phyloP scores from a whole-genome alignment of 192 early-diverging fungal genomes.

The Backusella parvicylindrica region DNA sequence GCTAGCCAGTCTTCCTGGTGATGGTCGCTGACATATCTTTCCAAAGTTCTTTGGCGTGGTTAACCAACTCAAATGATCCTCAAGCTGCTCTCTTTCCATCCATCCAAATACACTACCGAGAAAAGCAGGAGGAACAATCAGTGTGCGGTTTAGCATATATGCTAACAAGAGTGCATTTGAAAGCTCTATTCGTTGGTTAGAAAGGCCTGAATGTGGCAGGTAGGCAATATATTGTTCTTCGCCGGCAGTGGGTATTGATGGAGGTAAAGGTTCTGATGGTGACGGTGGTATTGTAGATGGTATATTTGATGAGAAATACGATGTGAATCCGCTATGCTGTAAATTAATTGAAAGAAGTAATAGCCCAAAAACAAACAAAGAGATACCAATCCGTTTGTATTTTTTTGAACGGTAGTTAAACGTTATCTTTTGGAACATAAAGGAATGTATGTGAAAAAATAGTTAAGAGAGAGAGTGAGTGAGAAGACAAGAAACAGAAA shows the following conservation, averaged over 20 bases:
- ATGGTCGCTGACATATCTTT: background rate
- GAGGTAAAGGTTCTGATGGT: background rate
- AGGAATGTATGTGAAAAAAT: background rate
- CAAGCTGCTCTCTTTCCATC: conserved; percentile 31
- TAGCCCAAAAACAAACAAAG: background rate
- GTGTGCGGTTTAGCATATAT: conserved; percentile 48
- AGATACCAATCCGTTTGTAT: background rate
- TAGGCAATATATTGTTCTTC: conserved; percentile 50
- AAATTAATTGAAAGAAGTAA: background rate
- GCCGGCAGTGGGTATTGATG: background rate
- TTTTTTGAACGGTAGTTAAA: background rate
- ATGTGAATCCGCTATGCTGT: background rate
- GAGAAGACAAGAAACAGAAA: background rate
- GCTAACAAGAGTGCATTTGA: conserved; percentile 53
- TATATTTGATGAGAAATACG: background rate
- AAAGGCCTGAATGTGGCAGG: conserved; percentile 49
- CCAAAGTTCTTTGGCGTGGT: conserved; percentile 35
- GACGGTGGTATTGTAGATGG: background rate
- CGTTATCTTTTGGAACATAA: background rate
- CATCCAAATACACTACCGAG: conserved; percentile 45
- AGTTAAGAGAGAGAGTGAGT: background rate
- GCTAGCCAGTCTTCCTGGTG: background rate
- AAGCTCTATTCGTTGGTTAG: conserved; percentile 55
- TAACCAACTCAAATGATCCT: conserved; percentile 27
- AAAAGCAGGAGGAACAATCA: conserved; percentile 48